These are phyloP conservation scores for Paraglomus occultum DNA, from an alignment of 192 early-diverging fungal genomes.

Conservation along the genomic window DNA sequence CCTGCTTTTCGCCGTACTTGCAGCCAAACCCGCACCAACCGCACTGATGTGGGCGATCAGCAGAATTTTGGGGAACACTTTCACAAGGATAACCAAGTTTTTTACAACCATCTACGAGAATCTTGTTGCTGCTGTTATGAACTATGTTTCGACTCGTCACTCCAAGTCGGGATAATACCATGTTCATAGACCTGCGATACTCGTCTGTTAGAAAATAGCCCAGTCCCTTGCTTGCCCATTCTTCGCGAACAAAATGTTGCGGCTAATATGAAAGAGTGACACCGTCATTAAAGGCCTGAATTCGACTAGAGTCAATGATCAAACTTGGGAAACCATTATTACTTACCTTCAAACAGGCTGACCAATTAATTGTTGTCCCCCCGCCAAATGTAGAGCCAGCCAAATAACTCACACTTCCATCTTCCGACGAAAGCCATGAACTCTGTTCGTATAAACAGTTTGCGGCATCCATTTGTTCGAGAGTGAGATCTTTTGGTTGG, in stretches of 20 bases:
- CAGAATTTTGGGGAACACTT: constrained; percentile 69
- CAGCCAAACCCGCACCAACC: constrained; percentile 72
- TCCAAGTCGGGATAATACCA: constrained; percentile 54
- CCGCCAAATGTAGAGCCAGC: constrained; percentile 74
- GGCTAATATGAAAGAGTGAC: constrained; percentile 35
- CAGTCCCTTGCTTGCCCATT: constrained; percentile 67
- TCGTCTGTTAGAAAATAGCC: constrained; percentile 56
- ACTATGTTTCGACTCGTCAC: constrained; percentile 49
- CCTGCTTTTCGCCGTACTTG: constrained; percentile 68
- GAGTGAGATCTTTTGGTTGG: constrained; percentile 49
- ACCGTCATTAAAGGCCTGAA: constrained; percentile 3
- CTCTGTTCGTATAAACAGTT: constrained; percentile 55
- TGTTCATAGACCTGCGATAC: constrained; percentile 51
- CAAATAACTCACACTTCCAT: constrained; percentile 53
- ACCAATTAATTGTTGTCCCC: constrained; percentile 74
- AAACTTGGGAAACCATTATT: neutral
- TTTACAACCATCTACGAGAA: constrained; percentile 67
- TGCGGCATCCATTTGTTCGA: constrained; percentile 51
- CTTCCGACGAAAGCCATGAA: constrained; percentile 46
- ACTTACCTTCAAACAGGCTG: constrained; percentile 50
- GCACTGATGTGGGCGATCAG: constrained; percentile 49
- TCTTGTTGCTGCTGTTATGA: constrained; percentile 64
- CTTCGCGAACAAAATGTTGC: constrained; percentile 63
- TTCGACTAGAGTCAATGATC: neutral
- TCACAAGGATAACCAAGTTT: constrained; percentile 55